phyloP scores from a whole-genome alignment of 257 asterid genomes.

The Capsicum baccatum region DNA sequence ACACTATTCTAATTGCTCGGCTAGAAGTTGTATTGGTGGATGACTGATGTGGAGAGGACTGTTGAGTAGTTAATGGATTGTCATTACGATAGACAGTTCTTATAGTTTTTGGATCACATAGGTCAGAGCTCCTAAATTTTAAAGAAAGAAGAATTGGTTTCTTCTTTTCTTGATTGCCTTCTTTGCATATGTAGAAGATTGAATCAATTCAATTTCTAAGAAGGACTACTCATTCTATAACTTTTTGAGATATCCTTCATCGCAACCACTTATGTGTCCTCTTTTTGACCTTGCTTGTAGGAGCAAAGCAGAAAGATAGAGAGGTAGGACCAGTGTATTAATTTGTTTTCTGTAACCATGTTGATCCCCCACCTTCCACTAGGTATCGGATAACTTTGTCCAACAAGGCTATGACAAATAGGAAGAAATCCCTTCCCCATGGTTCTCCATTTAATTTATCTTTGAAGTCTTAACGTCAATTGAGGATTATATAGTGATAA shows the following conservation, averaged over 20 bases:
- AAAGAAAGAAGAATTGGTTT: neutral
- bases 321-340: slow-evolving; percentile 4
- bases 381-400: neutral
- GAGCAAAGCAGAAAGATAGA: slow-evolving; percentile 10
- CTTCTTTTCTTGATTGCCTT: neutral
- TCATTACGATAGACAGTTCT: neutral
- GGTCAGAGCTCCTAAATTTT: slow-evolving; percentile 18
- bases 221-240: neutral
- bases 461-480: neutral
- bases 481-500: neutral
- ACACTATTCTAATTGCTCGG: neutral
- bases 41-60: neutral
- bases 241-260: slow-evolving; percentile 4
- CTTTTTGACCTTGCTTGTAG: neutral
- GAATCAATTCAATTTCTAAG: neutral
- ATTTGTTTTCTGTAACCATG: neutral
- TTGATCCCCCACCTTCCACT: neutral
- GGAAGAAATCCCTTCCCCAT: neutral
- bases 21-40: slow-evolving; percentile 19
- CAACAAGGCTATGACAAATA: neutral
- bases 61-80: neutral
- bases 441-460: neutral
- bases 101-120: neutral
- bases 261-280: neutral
- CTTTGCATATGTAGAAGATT: neutral